These are phyloP conservation scores for Phytophthora chlamydospora DNA, from an alignment of 352 stramenopile species.

Conservation along the genomic window DNA sequence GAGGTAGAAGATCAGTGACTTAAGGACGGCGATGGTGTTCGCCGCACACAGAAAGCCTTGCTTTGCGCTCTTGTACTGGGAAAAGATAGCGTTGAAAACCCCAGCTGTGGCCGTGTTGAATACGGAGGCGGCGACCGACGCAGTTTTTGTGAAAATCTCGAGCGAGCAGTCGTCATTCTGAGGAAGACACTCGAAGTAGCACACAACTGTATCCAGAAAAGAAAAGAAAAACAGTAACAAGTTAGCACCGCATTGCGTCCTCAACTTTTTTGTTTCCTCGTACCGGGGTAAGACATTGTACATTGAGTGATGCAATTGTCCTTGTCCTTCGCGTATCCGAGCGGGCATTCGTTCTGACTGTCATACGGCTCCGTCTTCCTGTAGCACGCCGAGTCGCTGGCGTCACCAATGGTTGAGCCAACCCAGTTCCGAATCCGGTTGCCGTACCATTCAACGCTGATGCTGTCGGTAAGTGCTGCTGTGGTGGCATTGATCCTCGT, in stretches of 20 bases:
- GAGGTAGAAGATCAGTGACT: conserved; percentile 17
- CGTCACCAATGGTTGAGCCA: conserved; percentile 10
- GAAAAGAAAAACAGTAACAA: too few relatives aligned
- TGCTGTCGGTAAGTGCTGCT: conserved; percentile 8
- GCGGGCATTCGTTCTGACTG: conserved; percentile 7
- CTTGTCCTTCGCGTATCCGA: conserved; percentile 9
- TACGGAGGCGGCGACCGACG: conserved; percentile 25
- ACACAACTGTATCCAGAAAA: conserved; percentile 29
- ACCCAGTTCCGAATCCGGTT: conserved; percentile 23
- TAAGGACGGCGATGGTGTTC: conserved; percentile 12
- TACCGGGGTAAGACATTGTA: conserved; percentile 42
- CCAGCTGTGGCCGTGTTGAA: conserved; percentile 37
- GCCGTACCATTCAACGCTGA: conserved; percentile 16
- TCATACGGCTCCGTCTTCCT: conserved; percentile 13
- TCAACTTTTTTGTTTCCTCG: too few relatives aligned
- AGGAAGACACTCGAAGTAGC: conserved; percentile 51
- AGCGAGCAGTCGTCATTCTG: conserved; percentile 53
- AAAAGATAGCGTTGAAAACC: conserved; percentile 30
- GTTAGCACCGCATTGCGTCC: too few relatives aligned
- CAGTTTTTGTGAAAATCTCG: conserved; percentile 37
- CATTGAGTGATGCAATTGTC: conserved; percentile 28
- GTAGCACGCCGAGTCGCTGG: conserved; percentile 25
- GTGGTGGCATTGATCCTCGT: conserved; percentile 5
- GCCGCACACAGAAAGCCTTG: conserved; percentile 15
- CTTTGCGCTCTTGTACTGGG: conserved; percentile 19